Percentiles rank a stretch among this genome's conserved stretches.
These are phyloP conservation scores for Boletus pseudopeckii DNA, from an alignment of 768 basidiomycete genomes.

Conservation along the genomic window DNA sequence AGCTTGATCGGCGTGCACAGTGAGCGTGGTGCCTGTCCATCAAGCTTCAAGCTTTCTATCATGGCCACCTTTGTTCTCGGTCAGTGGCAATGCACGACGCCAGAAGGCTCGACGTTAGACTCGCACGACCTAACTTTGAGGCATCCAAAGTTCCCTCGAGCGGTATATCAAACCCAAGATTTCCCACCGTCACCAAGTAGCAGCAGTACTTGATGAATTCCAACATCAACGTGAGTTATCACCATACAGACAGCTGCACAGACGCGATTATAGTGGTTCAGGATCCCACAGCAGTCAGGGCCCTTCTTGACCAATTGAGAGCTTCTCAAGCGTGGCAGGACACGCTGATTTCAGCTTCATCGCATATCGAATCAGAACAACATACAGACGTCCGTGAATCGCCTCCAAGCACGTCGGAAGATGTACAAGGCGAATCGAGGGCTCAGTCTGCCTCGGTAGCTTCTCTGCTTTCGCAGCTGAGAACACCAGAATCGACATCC, in stretches of 20 bases:
- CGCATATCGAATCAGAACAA: background rate
- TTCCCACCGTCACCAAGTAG: background rate
- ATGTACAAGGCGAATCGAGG: constrained; percentile 3
- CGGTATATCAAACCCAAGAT: background rate
- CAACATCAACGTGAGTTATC: constrained; percentile 54
- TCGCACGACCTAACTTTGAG: too few relatives aligned
- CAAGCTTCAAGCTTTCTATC: too few relatives aligned
- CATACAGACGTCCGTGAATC: constrained; percentile 6
- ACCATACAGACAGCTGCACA: background rate
- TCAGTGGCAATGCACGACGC: too few relatives aligned
- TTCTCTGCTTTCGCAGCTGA: constrained; percentile 59
- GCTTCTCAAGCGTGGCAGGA: constrained; percentile 70
- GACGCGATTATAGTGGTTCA: constrained; percentile 26
- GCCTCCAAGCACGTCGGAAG: constrained; percentile 2
- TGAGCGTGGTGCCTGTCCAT: too few relatives aligned
- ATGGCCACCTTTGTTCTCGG: too few relatives aligned
- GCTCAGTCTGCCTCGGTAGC: constrained; percentile 44
- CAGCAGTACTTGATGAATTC: constrained; percentile 23
- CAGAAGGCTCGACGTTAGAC: too few relatives aligned
- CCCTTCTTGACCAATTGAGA: constrained; percentile 67
- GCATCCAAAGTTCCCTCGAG: too few relatives aligned
- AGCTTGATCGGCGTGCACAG: too few relatives aligned
- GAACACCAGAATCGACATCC: constrained; percentile 30
- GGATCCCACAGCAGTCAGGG: constrained; percentile 65
- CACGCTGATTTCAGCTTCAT: constrained; percentile 23